Base-by-base conservation (phyloP, 306 rosid genomes). In the Sindora glabra region DNA sequence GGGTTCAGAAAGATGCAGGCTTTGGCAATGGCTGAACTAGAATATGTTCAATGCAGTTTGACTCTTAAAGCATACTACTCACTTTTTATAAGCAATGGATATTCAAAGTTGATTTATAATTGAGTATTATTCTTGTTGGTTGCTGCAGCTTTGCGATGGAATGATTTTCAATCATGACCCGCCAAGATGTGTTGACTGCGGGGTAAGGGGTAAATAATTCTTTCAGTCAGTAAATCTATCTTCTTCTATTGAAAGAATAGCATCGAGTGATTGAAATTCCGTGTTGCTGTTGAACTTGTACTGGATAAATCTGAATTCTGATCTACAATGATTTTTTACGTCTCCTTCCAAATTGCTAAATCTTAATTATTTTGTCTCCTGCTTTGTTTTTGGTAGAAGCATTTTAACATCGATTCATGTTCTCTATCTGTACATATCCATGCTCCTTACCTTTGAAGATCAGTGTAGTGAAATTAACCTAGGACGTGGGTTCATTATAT, bases 151-250 rank as follows among this genome's bases (percentile, higher is more conserved):
- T 18, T 92, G 99, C 45, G 79, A 80, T 78, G 87, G 81, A 76
- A 82, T 92, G 97, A 53, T 84, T 77, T 92, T 92, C 85, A 89
- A 92, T 79, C 97, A 89, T 6, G 87, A 89, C 62, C 89, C 81
- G 22, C 99, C 99, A 65, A 55, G 45, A 58, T 92, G 96, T 59
- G 79, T 83, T 51, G 95, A 77, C 70, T 92, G 99, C 78, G 50
- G n/a, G 99, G 99, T 82, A 86, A 73, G 50, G n/a, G 99, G 99
- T 82, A 86, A 73, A 66, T 50, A 32, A 65, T 48, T 76, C 80
- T 67, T 57, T 57, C 65, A 29, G 42, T 64, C 33, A 65, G 41
- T 29, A 24, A 62, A 50, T 13, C 59, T 69, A 14, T 69, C 56
- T 76, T 54, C 18, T 59, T 19, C 46, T 56, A 8, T 64, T 41